Base-by-base conservation (phyloP, 78 protist genomes). In the Dictyostelium firmibasis region DNA sequence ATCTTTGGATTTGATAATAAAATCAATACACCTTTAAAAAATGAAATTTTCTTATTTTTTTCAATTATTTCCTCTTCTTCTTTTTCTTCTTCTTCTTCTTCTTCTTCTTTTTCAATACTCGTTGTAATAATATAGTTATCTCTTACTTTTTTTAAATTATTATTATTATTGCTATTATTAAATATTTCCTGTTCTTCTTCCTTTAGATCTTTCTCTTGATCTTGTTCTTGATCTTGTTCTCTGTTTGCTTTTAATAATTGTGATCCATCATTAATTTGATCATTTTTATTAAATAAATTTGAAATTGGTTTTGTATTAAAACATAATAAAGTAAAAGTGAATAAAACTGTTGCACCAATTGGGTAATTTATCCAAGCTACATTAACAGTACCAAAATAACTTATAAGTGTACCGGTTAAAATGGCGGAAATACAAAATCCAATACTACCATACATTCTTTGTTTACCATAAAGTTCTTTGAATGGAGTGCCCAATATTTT, bases 361-460 rank as follows among this genome's bases (percentile, higher is more conserved):
- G 94, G 64, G n/a, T 89, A 89, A 25, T 81, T 81, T 13, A 89
- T 35, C 88, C 86, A 81, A 3, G 62, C 84, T 3, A 89, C 74
- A 10, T 18, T 62, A 6, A 50, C 33, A 4, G 25, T 86, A n/a
- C 35, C 83, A 5, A 79, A 69, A 2, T 10, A 14, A 2, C 41
- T 16, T 2, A 76, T 50, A 27, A 81, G 13, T 0, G 16, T 14
- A 31, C 94, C 84, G 23, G 69, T 47, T n/a, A 41, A 13, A n/a
- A 84, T 43, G 6, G 87, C 94, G 20, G 83, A 69, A 8, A 77
- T 23, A 16, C 75, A 79, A 81, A 89, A 89, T 29, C 83, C 78
- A 75, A 89, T 16, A 81, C 87, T 81, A 6, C 94, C 94, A 64
- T 38, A 78, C 75, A 79, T 44, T 64, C 93, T 77, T 43, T 79